Evolutionary conservation across 768 basidiomycete genomes (phyloP).

Genomic region (Leccinum arenicola): DNA sequence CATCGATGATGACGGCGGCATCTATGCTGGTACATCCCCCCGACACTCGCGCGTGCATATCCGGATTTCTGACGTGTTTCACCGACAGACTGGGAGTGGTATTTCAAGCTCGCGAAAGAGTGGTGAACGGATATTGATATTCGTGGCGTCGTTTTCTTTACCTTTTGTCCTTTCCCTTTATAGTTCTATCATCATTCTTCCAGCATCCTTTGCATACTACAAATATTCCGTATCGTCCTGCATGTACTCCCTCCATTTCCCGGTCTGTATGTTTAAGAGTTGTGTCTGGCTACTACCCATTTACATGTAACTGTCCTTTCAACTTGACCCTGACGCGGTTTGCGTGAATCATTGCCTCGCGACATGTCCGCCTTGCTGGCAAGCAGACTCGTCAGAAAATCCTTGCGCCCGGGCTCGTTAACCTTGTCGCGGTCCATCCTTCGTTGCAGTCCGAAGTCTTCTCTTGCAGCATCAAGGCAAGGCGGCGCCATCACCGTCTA

Average conservation of each 20-base stretch:
- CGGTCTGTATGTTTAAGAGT: slow-evolving; percentile 19
- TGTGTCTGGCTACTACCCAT: slow-evolving; percentile 11
- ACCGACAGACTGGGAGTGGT: slow-evolving; percentile 52
- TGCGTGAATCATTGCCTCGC: background rate
- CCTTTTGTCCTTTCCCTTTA: background rate
- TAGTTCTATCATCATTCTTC: slow-evolving; percentile 23
- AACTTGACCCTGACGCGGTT: background rate
- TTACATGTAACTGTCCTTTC: background rate
- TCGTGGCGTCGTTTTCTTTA: slow-evolving; percentile 10
- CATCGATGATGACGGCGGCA: slow-evolving; percentile 79
- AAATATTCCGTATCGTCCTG: slow-evolving; percentile 15
- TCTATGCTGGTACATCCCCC: slow-evolving; percentile 68
- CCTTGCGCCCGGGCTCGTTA: background rate
- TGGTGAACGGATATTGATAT: slow-evolving; percentile 51
- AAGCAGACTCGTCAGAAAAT: slow-evolving; percentile 1
- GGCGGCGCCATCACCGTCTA: background rate
- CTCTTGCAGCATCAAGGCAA: background rate
- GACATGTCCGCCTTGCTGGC: slow-evolving; percentile 13
- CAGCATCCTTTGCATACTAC: slow-evolving; percentile 30
- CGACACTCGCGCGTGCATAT: background rate
- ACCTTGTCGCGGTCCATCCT: background rate
- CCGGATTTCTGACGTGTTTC: slow-evolving; percentile 8
- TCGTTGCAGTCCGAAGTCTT: background rate
- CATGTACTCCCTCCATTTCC: slow-evolving; percentile 25
- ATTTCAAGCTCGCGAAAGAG: slow-evolving; percentile 89